Evolutionary conservation across 169 alveolate genomes (phyloP), one percentile per base, ranked within the genome.

Genomic region (Condylostoma magnum): DNA sequence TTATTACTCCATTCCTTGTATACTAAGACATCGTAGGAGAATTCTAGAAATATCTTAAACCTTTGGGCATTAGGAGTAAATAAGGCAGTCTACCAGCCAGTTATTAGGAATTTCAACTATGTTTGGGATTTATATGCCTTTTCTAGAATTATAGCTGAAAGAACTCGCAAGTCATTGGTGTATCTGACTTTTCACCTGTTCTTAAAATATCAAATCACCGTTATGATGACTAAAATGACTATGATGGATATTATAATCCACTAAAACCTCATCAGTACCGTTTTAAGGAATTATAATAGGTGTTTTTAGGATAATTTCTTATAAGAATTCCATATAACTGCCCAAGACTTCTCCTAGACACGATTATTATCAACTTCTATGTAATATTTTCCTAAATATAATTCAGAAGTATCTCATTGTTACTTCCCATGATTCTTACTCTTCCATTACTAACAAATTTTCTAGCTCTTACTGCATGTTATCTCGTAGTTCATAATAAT

Each of bases 321-420:
- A 28, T 8, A 60, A 38, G 2, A 18, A 18, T 52, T 60, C 56
- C 1, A 60, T 30, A 55, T 38, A 60, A 8, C 25, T 12, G 37
- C 56, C 58, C 15, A 60, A 6, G 2, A 41, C 10, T 2, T 60
- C 37, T 12, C 41, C 15, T 20, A 60, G 38, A 3, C 37, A 38
- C 43, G 71, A 60, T 15, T 60, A 52, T 41, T 60, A 52, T 55
- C 71, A 60, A 28, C 71, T 60, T 60, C 43, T 60, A 18, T 60
- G 46, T 12, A 60, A 34, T 31, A 60, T 36, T 38, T 22, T 60
- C 18, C 36, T 38, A 55, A 60, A 60, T 38, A 60, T 41, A 1
- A 38, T 33, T 55, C 71, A 60, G 71, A 60, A 60, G 25, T 60
- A 30, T 18, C 25, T 60, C 10, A 38, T 52, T 2, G 57, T 28